Percentiles rank a stretch among this genome's conserved stretches.
Conservation (phyloP, 306 rosid genomes). For the Mimosa pudica region DNA sequence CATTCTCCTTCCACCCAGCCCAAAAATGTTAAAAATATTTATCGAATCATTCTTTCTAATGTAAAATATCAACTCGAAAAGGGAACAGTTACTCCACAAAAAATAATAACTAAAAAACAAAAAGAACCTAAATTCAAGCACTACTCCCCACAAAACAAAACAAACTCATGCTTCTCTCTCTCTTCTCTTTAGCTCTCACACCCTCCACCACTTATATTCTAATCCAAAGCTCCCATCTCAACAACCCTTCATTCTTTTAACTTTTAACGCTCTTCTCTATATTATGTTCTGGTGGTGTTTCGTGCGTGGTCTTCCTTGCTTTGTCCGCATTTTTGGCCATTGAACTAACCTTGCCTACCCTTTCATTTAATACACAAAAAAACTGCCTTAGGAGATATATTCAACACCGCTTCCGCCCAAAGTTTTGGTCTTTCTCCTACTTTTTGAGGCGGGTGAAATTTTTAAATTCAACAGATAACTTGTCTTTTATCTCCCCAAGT, state of each 20-base stretch:
- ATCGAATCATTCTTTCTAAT: constrained; percentile 14
- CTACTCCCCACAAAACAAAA: not conserved
- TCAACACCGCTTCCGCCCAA: constrained; percentile 37
- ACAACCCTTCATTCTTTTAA: constrained; percentile 38
- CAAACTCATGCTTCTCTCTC: not conserved
- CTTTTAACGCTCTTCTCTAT: constrained; percentile 34
- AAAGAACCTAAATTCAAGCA: not conserved
- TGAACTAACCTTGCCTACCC: constrained; percentile 23
- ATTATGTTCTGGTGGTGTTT: constrained; percentile 42
- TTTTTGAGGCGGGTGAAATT: constrained; percentile 45
- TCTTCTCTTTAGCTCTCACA: constrained; percentile 11
- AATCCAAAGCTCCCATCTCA: constrained; percentile 40
- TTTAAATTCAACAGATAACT: constrained; percentile 40
- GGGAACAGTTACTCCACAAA: not conserved
- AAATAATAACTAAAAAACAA: not conserved
- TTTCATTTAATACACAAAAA: not conserved
- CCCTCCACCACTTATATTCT: constrained; percentile 44
- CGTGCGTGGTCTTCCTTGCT: constrained; percentile 48
- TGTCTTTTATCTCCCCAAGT: constrained; percentile 36
- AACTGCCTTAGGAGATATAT: not conserved
- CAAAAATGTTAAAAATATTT: not conserved
- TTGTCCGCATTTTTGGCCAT: constrained; percentile 61
- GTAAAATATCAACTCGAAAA: constrained; percentile 27
- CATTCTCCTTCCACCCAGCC: not conserved
- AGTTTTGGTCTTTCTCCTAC: constrained; percentile 31